Conservation (phyloP, 2,329 filamentous ascomycete species). For the Herpotrichia juniperi region DNA sequence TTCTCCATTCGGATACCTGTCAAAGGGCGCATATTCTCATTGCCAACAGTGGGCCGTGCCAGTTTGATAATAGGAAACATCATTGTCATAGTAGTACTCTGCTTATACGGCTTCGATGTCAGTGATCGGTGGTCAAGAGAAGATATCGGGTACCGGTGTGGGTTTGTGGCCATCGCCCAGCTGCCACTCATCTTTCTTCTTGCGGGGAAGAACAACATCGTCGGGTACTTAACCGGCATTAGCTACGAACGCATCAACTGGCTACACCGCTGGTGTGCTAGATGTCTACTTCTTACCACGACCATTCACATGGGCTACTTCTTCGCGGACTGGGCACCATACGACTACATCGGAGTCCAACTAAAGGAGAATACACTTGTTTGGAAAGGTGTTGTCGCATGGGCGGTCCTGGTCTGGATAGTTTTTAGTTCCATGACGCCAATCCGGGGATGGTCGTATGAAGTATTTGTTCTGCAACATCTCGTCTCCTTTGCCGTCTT, state of each 20-base stretch:
- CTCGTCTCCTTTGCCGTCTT: constrained; percentile 66
- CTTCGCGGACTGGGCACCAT: constrained; percentile 66
- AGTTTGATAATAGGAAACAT: constrained; percentile 54
- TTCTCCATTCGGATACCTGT: constrained; percentile 49
- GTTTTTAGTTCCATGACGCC: constrained; percentile 67
- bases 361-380: constrained; percentile 68
- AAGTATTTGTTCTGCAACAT: constrained; percentile 73
- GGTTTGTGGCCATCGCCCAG: constrained; percentile 59
- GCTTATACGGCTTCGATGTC: constrained; percentile 62
- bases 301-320: constrained; percentile 75
- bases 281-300: constrained; percentile 71
- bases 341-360: constrained; percentile 64
- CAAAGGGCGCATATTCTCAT: constrained; percentile 44
- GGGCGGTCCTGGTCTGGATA: constrained; percentile 70
- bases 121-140: constrained; percentile 59
- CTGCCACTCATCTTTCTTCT: constrained; percentile 63
- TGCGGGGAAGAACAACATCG: constrained; percentile 61
- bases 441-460: constrained; percentile 69
- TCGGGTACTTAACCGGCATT: constrained; percentile 67
- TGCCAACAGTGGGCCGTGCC: constrained; percentile 45
- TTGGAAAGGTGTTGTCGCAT: constrained; percentile 70
- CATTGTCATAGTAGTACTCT: constrained; percentile 59
- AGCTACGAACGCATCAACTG: constrained; percentile 75
- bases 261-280: constrained; percentile 74
- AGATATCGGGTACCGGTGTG: constrained; percentile 62